Conservation (phyloP, 2,329 filamentous ascomycete genomes). For the Phaeosphaeria sp. region DNA sequence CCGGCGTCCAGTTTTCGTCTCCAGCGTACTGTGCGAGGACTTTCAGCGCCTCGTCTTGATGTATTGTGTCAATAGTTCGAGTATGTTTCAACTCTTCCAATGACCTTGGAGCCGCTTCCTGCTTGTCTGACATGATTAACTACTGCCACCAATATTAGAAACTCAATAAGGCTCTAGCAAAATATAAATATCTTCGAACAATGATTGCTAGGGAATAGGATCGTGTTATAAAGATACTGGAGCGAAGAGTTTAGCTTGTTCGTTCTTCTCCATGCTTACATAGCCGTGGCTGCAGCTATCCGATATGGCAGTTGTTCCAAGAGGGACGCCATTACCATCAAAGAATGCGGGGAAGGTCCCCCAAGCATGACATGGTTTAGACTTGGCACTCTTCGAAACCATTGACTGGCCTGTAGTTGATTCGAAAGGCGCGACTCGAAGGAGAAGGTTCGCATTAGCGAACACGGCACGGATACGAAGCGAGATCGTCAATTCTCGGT, state of each 20-base stretch:
- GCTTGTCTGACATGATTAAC: constrained; percentile 10
- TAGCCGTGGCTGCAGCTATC: not conserved
- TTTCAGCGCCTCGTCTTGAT: constrained; percentile 23
- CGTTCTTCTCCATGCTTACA: not conserved
- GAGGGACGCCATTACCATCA: not conserved
- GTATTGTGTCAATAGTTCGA: constrained; percentile 21
- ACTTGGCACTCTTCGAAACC: not conserved
- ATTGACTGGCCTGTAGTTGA: not conserved
- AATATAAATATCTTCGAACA: not conserved
- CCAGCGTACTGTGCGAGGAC: constrained; percentile 52
- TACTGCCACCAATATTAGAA: not conserved
- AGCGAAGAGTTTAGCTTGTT: not conserved
- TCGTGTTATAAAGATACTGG: not conserved
- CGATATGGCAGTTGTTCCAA: not conserved
- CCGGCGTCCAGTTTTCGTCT: constrained; percentile 53
- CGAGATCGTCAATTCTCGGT: not conserved
- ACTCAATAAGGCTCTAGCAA: not conserved
- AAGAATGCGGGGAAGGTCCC: constrained; percentile 5
- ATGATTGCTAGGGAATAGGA: not conserved
- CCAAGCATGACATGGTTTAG: not conserved
- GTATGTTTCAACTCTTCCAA: constrained; percentile 19
- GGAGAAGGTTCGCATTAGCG: not conserved
- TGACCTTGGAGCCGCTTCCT: constrained; percentile 8
- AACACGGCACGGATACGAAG: not conserved
- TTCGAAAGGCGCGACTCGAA: not conserved